A percentile compares a stretch with the other conserved stretches of the same genome.
These are phyloP conservation scores for Coemansia sp. DNA, from an alignment of 192 early-diverging fungal genomes.

Conservation along the genomic window DNA sequence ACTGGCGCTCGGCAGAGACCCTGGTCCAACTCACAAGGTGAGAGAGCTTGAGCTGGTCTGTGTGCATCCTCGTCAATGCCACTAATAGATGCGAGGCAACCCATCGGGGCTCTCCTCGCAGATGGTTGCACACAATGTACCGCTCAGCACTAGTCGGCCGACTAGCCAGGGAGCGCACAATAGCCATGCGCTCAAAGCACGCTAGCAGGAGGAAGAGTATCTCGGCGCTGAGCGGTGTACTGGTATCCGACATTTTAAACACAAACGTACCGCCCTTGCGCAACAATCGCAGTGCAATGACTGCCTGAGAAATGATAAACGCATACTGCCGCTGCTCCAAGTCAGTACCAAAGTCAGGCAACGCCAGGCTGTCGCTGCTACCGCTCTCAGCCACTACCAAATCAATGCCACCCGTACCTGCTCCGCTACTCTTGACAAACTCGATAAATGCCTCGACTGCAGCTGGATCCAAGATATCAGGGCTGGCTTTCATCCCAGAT, in stretches of 20 bases:
- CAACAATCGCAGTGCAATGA: constrained; percentile 21
- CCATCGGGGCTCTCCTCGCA: constrained; percentile 13
- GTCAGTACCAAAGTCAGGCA: constrained; percentile 3
- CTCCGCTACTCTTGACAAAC: constrained; percentile 3
- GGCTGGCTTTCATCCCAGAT: background rate
- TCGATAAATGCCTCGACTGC: constrained; percentile 24
- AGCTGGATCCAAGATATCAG: constrained; percentile 10
- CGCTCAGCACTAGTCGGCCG: constrained; percentile 24
- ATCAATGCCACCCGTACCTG: constrained; percentile 13
- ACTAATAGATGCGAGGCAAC: constrained; percentile 16
- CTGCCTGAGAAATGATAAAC: constrained; percentile 25
- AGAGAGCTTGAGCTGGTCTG: constrained; percentile 19
- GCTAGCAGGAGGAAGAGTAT: constrained; percentile 28
- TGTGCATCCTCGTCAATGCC: constrained; percentile 24
- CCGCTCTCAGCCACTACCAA: constrained; percentile 29
- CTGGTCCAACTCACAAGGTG: constrained; percentile 44
- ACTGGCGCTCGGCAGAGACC: constrained; percentile 18
- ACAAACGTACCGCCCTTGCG: constrained; percentile 34
- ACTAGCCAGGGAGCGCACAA: constrained; percentile 26
- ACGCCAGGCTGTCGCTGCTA: background rate
- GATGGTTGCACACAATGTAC: constrained; percentile 27
- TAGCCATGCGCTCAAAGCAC: constrained; percentile 35
- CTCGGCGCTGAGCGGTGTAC: constrained; percentile 37
- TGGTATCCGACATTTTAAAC: constrained; percentile 25
- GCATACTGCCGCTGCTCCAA: constrained; percentile 27